Evolutionary conservation across 179 eudicot genomes (phyloP), one percentile per base, ranked within the genome.

Genomic region (Amaranthus tricolor): DNA sequence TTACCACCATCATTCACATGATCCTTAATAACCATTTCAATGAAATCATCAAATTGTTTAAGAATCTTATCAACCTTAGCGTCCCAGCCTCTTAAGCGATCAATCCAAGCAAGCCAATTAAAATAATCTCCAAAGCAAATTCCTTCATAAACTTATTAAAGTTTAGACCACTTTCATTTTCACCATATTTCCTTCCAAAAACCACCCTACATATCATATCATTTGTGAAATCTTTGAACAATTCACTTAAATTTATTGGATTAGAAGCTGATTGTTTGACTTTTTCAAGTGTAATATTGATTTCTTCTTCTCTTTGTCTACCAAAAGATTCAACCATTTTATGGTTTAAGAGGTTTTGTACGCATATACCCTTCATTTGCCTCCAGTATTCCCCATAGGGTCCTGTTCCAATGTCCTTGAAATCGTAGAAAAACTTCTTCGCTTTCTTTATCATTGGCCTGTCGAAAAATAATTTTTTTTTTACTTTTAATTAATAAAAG

Each of bases 361-460:
- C 84, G 55, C 81, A 80, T 31, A 84, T 66, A 65, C 85, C 83
- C 68, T 79, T 85, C 68, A 81, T 54, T 40, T 84, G 79, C 77
- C 89, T 84, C 91, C 91, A 87, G 44, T 84, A 78, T 17, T 87
- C 89, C 19, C 89, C 84, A 76, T 85, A 84, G n/a, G 85, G 84
- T 5, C 83, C 74, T 24, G 74, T 70, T 7, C 78, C 68, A 3
- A 88, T 77, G 71, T 84, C 89, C 49, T 62, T 84, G 15, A 56
- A 58, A 47, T 80, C 73, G 45, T 86, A 88, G 1, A 82, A 45
- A 12, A 86, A 82, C 54, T 51, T 78, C 11, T 77, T 31, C 0
- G 66, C 45, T 5, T 79, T 76, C 52, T 58, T 77, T 7, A 66
- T 44, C 15, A 45, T 70, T 12, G 85, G 89, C 45, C 85, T 78